These are phyloP conservation scores for Penicillium hesseltinei DNA, from an alignment of 2,329 filamentous ascomycete species.

Conservation along the genomic window DNA sequence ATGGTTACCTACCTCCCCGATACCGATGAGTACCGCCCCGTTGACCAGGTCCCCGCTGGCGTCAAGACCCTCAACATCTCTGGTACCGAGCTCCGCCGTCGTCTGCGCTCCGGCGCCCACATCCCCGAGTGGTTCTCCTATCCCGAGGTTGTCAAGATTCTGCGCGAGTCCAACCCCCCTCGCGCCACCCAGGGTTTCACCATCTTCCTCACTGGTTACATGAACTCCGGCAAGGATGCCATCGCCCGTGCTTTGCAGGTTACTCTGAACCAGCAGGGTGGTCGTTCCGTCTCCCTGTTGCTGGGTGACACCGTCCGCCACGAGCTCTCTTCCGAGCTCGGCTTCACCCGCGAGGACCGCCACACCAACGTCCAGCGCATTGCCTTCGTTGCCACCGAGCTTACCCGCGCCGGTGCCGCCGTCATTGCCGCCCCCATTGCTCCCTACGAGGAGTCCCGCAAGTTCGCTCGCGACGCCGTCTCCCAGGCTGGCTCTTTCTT, in stretches of 20 bases:
- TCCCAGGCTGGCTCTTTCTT: conserved; percentile 85
- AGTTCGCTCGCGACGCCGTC: conserved; percentile 77
- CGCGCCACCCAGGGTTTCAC: conserved; percentile 94
- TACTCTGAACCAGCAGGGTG: conserved; percentile 96
- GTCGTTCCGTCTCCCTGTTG: conserved; percentile 88
- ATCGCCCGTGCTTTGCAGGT: conserved; percentile 94
- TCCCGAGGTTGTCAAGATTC: conserved; percentile 94
- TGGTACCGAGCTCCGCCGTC: conserved; percentile 84
- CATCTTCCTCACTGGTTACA: conserved; percentile 94
- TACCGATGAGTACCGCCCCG: conserved; percentile 90
- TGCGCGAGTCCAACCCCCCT: conserved; percentile 93
- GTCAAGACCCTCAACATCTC: conserved; percentile 85
- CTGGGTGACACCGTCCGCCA: conserved; percentile 92
- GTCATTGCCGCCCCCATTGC: conserved; percentile 97
- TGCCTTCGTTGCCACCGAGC: conserved; percentile 90
- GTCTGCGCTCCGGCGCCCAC: conserved; percentile 84
- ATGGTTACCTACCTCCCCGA: conserved; percentile 99
- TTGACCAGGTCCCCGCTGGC: conserved; percentile 82
- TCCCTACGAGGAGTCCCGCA: conserved; percentile 76
- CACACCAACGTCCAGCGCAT: conserved; percentile 95
- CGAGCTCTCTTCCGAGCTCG: conserved; percentile 91
- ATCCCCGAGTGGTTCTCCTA: conserved; percentile 99
- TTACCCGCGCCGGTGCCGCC: conserved; percentile 87
- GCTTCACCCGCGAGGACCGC: conserved; percentile 90
- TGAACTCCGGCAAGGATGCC: conserved; percentile 95